Conservation (phyloP, 2,329 filamentous ascomycete species). For the Penicillium carneum region DNA sequence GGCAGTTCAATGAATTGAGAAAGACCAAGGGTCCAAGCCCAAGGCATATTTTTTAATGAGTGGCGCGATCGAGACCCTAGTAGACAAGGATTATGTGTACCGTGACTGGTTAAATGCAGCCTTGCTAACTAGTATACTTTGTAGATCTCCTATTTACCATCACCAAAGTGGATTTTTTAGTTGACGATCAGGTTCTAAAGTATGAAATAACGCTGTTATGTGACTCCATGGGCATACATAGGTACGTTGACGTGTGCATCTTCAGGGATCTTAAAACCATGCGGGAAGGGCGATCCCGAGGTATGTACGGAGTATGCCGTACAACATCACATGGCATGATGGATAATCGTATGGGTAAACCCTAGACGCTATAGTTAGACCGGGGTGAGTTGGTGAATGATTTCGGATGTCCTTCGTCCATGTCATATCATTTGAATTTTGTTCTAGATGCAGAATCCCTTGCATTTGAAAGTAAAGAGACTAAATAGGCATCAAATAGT, state of each 20-base stretch:
- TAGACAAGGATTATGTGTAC: not conserved
- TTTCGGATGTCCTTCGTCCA: not conserved
- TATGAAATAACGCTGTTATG: not conserved
- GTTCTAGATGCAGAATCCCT: not conserved
- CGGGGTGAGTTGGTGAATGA: not conserved
- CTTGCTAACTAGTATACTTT: not conserved
- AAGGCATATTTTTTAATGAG: not conserved
- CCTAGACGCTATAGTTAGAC: constrained; percentile 5
- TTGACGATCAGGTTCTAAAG: not conserved
- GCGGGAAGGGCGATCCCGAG: constrained; percentile 33
- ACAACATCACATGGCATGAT: constrained; percentile 27
- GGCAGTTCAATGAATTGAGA: not conserved
- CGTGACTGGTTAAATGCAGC: not conserved
- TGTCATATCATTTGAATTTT: not conserved
- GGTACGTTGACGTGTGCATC: constrained; percentile 25
- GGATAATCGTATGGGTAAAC: constrained; percentile 24
- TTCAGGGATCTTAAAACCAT: constrained; percentile 20
- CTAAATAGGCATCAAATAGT: not conserved
- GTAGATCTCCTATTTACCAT: not conserved
- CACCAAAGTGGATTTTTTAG: not conserved
- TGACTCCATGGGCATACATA: not conserved
- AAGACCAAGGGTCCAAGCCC: not conserved
- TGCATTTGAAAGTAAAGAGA: not conserved
- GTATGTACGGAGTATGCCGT: constrained; percentile 3
- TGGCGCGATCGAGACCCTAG: not conserved